phyloP scores from a whole-genome alignment of 2,329 filamentous ascomycete species.

The Claviceps sp. region DNA sequence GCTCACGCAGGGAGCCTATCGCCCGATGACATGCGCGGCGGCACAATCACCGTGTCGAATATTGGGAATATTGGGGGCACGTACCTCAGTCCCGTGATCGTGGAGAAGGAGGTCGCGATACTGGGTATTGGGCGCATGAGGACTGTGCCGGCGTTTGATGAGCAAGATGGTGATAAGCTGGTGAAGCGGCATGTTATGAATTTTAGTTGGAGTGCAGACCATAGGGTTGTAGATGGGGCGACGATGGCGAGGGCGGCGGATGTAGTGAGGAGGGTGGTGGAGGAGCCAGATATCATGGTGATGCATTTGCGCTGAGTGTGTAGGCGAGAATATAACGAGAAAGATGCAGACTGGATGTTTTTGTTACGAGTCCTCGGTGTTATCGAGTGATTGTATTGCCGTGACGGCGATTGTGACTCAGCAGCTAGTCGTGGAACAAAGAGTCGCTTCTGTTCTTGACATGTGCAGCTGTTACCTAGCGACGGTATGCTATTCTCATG shows the following conservation, averaged over 20 bases:
- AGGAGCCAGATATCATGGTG: slow-evolving; percentile 79
- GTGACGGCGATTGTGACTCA: too few relatives aligned
- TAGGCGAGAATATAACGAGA: background rate
- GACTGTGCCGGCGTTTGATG: slow-evolving; percentile 66
- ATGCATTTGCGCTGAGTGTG: slow-evolving; percentile 57
- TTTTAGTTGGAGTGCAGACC: slow-evolving; percentile 94
- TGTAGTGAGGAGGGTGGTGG: slow-evolving; percentile 61
- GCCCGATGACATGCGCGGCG: slow-evolving; percentile 63
- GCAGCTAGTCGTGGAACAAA: too few relatives aligned
- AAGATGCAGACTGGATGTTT: too few relatives aligned
- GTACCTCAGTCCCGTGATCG: slow-evolving; percentile 82
- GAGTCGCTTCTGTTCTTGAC: too few relatives aligned
- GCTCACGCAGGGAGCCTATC: slow-evolving; percentile 64
- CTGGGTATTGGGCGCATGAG: slow-evolving; percentile 75
- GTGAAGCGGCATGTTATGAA: slow-evolving; percentile 70
- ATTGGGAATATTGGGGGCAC: slow-evolving; percentile 92
- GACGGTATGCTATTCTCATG: too few relatives aligned
- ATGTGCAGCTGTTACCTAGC: too few relatives aligned
- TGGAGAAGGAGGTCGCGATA: slow-evolving; percentile 83
- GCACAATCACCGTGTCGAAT: slow-evolving; percentile 92
- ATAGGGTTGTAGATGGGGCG: slow-evolving; percentile 85
- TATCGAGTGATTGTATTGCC: too few relatives aligned
- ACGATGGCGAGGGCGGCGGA: slow-evolving; percentile 88
- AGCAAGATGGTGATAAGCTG: slow-evolving; percentile 34
- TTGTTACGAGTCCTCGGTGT: too few relatives aligned